Evolutionary conservation across 2,329 filamentous ascomycete species (phyloP), one percentile per base, ranked within the genome.

Genomic region (Fusarium scirpi): DNA sequence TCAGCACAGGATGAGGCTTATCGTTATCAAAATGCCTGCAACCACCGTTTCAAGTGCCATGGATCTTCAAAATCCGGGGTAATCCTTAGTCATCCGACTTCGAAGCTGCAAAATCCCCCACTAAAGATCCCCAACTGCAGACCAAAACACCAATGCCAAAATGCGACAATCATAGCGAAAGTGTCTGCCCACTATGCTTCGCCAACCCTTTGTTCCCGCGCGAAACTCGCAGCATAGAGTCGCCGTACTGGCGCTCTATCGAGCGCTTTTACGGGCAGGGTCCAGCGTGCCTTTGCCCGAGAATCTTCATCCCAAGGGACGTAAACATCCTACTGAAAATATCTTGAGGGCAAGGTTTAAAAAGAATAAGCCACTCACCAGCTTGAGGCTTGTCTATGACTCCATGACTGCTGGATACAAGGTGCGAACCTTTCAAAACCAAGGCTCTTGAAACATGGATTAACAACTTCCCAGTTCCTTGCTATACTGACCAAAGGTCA

Each of bases 361-460:
- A 53, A 84, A 85, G 60, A 90, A 93, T 77, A 81, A 81, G 46
- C 78, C 83, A 48, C 84, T 90, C 60, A 86, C 83, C 15, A 91
- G 89, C 69, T 81, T 85, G 2, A 85, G 88, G 20, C 83, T 92
- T 40, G 82, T 93, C 25, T 85, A 86, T 52, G 82, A 87, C 3
- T 86, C 89, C 10, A 87, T 95, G 72, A 81, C 86, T 34, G 86
- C 87, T 27, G 93, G 92, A 25, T 94, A 94, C 81, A 87, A 88
- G 79, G 88, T 89, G 70, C 20, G 72, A 24, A 40, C 10, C 32
- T 11, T 29, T 18, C 13, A 18, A 30, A 9, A 16, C 18, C 32
- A 22, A 18, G 16, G 15, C 24, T 24, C 27, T 47, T 46, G 8
- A 27, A 27, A 34, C 34, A 58, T 34, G 27, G 9, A 41, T 57